These are phyloP conservation scores for Rhizophlyctis rosea DNA, from an alignment of 192 early-diverging fungal species.

Conservation along the genomic window DNA sequence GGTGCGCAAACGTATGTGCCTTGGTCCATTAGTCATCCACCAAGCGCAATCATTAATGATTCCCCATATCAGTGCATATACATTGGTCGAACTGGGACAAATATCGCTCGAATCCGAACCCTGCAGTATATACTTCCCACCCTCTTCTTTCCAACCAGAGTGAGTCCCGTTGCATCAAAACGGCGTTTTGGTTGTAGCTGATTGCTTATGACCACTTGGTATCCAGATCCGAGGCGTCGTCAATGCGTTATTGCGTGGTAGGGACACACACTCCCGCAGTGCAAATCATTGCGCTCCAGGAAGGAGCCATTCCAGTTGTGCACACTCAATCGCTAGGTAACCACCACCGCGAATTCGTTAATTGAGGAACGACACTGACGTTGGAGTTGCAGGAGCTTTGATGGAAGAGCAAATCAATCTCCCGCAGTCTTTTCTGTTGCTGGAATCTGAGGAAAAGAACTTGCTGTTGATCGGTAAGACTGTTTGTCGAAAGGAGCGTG, in stretches of 20 bases:
- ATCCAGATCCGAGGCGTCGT: too few relatives aligned
- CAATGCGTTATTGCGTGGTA: not conserved
- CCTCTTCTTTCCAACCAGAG: not conserved
- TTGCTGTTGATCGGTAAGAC: not conserved
- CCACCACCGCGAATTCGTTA: too few relatives aligned
- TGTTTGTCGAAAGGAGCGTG: too few relatives aligned
- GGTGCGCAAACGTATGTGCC: not conserved
- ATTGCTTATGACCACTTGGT: too few relatives aligned
- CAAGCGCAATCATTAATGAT: too few relatives aligned
- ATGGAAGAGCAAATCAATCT: slow-evolving; percentile 5
- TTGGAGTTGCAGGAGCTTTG: slow-evolving; percentile 4
- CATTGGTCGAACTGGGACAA: not conserved
- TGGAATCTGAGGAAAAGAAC: not conserved
- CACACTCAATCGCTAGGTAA: too few relatives aligned
- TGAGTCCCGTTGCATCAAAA: too few relatives aligned
- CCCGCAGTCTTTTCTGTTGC: slow-evolving; percentile 12
- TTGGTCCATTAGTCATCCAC: too few relatives aligned
- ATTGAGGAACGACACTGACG: slow-evolving; percentile 2
- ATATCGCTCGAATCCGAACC: not conserved
- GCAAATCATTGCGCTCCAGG: not conserved
- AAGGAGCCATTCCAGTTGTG: too few relatives aligned
- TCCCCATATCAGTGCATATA: too few relatives aligned
- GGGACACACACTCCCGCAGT: not conserved
- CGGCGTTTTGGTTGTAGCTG: too few relatives aligned
- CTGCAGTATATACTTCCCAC: not conserved